Evolutionary conservation across 129 eudicot genomes (phyloP), one percentile per base, ranked within the genome.

Genomic region (Tanacetum coccineum): DNA sequence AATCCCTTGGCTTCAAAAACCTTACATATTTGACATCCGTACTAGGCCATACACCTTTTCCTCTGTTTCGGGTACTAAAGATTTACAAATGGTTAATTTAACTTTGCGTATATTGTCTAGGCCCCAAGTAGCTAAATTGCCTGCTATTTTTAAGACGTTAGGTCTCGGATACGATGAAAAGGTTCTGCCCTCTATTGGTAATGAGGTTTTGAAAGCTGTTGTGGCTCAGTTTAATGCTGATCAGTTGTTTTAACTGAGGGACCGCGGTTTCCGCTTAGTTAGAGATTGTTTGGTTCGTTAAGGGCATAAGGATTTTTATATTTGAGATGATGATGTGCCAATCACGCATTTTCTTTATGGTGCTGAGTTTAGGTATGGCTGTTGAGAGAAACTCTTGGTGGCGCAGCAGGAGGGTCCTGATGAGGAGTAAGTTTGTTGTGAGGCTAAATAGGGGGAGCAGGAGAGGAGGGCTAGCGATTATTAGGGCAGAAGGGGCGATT

Each of bases 381-480:
- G 98, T 92, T 62, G 98, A 92, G 84, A 86, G 85, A 92, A 92
- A 84, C 98, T n/a, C n/a, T n/a, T 88, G 76, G 98, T 92, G 76
- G 96, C 98, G 0, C 98, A 92, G 78, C 98, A 92, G 68, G 98
- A 92, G 86, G 98, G n/a, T n/a, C n/a, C 98, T 1, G 98, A 92
- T n/a, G 87, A 45, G 97, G 81, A 85, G 94, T 6, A 91, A 71
- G 74, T 91, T 82, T 63, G 94, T 91, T 13, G 97, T 91, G 50
- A n/a, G n/a, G 86, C 86, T 0, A 91, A 91, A 70, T n/a, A n/a
- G n/a, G 87, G 94, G 9, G 95, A 91, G 75, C 97, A 91, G 83
- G 97, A 91, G 80, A 66, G 84, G 69, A 78, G 96, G 5, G 96
- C 96, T 0, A n/a, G 97, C 97, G 0, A 81, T 91, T 58, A 87